Evolutionary conservation across 2,329 filamentous ascomycete species (phyloP).

Genomic region (Dothistroma pini): DNA sequence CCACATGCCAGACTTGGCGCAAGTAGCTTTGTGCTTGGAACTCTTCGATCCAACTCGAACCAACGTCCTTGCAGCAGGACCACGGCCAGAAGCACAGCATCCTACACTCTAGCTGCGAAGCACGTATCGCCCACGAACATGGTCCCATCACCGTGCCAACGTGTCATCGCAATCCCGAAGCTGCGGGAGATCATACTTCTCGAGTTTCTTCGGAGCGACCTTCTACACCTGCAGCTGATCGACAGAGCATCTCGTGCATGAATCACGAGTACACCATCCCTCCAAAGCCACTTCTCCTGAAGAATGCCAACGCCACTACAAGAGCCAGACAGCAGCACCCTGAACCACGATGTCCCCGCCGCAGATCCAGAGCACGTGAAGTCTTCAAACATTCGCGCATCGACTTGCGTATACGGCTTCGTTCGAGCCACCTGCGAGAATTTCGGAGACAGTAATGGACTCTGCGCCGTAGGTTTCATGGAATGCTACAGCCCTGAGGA

Average conservation of each 20-base stretch:
- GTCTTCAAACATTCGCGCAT: no score
- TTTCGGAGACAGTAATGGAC: no score
- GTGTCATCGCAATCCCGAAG: background rate
- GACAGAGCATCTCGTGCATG: background rate
- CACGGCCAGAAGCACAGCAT: background rate
- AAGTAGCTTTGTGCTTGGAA: background rate
- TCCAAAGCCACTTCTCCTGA: background rate
- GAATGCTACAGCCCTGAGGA: no score
- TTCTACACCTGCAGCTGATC: background rate
- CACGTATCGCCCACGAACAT: background rate
- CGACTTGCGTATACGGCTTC: no score
- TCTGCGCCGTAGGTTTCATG: no score
- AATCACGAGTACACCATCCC: background rate
- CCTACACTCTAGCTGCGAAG: background rate
- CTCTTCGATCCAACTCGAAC: background rate
- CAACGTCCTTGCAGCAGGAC: background rate
- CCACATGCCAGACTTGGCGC: background rate
- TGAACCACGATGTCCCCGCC: background rate
- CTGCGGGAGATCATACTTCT: background rate
- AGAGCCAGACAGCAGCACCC: background rate
- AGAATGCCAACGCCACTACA: background rate
- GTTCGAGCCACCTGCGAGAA: no score
- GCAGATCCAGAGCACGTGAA: background rate
- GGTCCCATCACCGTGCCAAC: background rate
- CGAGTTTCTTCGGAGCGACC: background rate